Conservation (phyloP, 1,284 basidiomycete genomes). For the Trichosporon sp. region DNA sequence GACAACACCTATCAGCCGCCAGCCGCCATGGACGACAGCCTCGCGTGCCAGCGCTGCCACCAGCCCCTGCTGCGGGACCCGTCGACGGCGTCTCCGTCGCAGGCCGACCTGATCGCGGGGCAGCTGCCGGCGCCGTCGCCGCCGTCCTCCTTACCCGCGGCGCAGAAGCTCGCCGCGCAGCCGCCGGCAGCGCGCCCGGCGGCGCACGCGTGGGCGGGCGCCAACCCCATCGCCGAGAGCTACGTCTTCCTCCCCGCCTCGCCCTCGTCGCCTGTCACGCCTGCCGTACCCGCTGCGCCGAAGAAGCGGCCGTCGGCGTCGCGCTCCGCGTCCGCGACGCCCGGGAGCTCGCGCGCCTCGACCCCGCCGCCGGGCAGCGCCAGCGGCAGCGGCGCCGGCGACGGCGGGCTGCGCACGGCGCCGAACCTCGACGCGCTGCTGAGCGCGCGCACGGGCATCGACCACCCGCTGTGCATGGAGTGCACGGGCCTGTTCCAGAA, state of each 20-base stretch:
- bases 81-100: constrained; percentile 73
- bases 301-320: not conserved
- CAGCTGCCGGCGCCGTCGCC: constrained; percentile 56
- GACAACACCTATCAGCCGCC: constrained; percentile 1
- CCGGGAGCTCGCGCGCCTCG: constrained; percentile 15
- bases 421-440: constrained; percentile 66
- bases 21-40: constrained; percentile 22
- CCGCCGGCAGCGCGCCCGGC: constrained; percentile 53
- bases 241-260: constrained; percentile 79
- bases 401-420: constrained; percentile 19
- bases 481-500: constrained; percentile 80
- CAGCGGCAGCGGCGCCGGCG: constrained; percentile 24
- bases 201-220: constrained; percentile 55
- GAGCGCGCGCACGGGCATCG: constrained; percentile 73
- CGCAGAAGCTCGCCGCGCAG: constrained; percentile 57
- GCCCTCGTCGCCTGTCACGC: not conserved
- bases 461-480: constrained; percentile 92
- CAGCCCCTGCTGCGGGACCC: constrained; percentile 80
- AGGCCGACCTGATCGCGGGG: constrained; percentile 72
- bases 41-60: constrained; percentile 44
- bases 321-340: constrained; percentile 8
- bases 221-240: constrained; percentile 60
- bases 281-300: not conserved
- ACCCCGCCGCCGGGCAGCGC: constrained; percentile 16
- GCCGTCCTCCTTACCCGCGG: constrained; percentile 49